Base-by-base conservation (phyloP, 2,329 filamentous ascomycete genomes). In the Neonectria hederae region DNA sequence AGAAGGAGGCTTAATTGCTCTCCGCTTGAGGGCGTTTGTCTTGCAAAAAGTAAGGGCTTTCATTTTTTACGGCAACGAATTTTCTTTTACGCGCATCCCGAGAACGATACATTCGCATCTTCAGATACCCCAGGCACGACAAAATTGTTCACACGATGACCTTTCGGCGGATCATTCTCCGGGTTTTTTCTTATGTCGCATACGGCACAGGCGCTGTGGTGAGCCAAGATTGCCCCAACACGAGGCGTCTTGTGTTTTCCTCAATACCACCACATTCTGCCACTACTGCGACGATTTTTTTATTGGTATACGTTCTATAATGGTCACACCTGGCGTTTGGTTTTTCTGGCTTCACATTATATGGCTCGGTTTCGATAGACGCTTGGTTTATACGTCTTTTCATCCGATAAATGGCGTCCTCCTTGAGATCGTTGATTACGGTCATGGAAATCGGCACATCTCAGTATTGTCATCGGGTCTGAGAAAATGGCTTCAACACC, bases 81-180 rank as follows among this genome's bases (percentile, higher is more conserved):
- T 75, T 75, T 72, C 66, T 65, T 63, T 63, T 70, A 72, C 59
- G 69, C 69, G 69, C 73, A 74, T 72, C 65, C 67, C 72, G 70
- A 77, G 71, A 70, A 78, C 76, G 75, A 77, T 72, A 70, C 65
- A 75, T 73, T 74, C 72, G 73, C 74, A 76, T 74, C 70, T 75
- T 77, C 76, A 78, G 78, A 80, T 80, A 80, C 79, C 77, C 77
- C 77, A 73, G 74, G 69, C 74, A 79, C 76, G 77, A 78, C 74
- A 77, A 77, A 73, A 74, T 74, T 73, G 67, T 72, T 74, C 67
- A 74, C 66, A 69, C 69, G 59, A 72, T 72, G 68, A 74, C 66
- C 65, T 65, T 74, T 74, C 67, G 65, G 72, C 69, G 70, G 67
- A 74, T 72, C 64, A 67, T 69, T 73, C 67, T 72, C 71, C 67